Percentiles rank a stretch among this genome's conserved stretches.
phyloP scores from a whole-genome alignment of 169 alveolate genomes.

The Cryptosporidium ubiquitum region DNA sequence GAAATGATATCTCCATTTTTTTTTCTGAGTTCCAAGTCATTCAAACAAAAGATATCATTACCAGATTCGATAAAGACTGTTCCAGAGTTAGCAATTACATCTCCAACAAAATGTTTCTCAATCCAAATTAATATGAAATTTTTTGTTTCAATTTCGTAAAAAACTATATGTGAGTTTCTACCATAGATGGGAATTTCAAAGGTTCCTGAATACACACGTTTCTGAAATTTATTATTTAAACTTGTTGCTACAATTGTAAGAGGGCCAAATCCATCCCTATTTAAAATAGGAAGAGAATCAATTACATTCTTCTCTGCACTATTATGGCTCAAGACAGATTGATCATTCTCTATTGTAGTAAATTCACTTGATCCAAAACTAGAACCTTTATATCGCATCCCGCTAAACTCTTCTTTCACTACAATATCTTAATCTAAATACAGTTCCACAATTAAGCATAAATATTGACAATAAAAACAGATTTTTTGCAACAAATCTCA shows the following conservation, averaged over 20 bases:
- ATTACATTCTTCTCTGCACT: conserved; percentile 8
- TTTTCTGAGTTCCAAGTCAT: conserved; percentile 39
- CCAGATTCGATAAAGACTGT: conserved; percentile 20
- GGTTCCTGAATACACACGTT: conserved; percentile 34
- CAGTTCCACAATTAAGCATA: not conserved
- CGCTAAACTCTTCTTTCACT: not conserved
- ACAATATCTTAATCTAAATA: not conserved
- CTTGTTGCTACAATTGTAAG: conserved; percentile 45
- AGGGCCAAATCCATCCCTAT: conserved; percentile 53
- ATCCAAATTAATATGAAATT: conserved; percentile 13
- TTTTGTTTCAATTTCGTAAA: conserved; percentile 39
- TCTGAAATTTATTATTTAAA: conserved; percentile 34
- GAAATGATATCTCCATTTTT: not conserved
- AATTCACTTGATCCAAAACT: not conserved
- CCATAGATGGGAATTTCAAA: conserved; percentile 67
- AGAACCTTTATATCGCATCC: not conserved
- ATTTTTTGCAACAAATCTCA: not conserved
- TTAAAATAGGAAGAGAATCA: conserved; percentile 51
- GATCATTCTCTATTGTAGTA: not conserved
- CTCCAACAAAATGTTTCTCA: conserved; percentile 61
- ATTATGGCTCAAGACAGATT: not conserved
- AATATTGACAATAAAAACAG: not conserved
- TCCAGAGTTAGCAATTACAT: conserved; percentile 30
- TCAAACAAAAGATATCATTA: conserved; percentile 31
- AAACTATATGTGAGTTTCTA: not conserved